Conservation (phyloP, 805 yeast genomes). For the Saturnispora bothae region DNA sequence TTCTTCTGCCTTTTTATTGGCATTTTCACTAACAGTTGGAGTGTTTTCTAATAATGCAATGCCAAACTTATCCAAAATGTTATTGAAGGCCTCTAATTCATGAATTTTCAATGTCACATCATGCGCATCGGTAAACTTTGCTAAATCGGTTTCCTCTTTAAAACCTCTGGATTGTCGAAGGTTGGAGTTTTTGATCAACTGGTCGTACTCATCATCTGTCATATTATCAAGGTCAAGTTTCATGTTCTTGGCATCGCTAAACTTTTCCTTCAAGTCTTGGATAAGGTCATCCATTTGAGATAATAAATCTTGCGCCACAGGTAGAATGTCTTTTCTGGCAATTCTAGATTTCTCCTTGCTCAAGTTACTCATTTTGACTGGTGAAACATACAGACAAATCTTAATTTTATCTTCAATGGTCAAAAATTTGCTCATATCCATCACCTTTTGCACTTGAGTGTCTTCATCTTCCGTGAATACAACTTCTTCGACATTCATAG, state of each 20-base stretch:
- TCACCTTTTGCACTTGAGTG: not conserved
- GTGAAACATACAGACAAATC: not conserved
- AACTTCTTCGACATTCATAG: not conserved
- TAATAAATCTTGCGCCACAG: slow-evolving; percentile 24
- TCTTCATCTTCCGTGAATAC: not conserved
- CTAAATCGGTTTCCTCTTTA: slow-evolving; percentile 13
- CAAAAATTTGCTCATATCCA: not conserved
- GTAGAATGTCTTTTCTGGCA: slow-evolving; percentile 39
- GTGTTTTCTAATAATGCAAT: not conserved
- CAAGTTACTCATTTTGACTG: slow-evolving; percentile 5
- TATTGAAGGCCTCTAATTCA: slow-evolving; percentile 8
- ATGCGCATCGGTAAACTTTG: slow-evolving; percentile 8
- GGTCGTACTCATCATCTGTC: slow-evolving; percentile 10
- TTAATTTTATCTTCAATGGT: slow-evolving; percentile 2
- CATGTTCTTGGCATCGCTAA: slow-evolving; percentile 18
- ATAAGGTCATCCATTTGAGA: slow-evolving; percentile 15
- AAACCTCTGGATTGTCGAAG: slow-evolving; percentile 12
- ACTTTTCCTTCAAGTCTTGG: slow-evolving; percentile 16
- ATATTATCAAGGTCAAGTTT: slow-evolving; percentile 12
- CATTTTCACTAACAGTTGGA: slow-evolving; percentile 1
- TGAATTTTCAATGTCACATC: slow-evolving; percentile 6
- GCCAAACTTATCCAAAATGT: slow-evolving; percentile 4
- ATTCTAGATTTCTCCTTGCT: slow-evolving; percentile 30
- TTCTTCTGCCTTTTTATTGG: not conserved
- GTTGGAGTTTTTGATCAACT: slow-evolving; percentile 2